Evolutionary conservation across 2,329 filamentous ascomycete species (phyloP).

Genomic region (Macrophomina pseudophaseolina): DNA sequence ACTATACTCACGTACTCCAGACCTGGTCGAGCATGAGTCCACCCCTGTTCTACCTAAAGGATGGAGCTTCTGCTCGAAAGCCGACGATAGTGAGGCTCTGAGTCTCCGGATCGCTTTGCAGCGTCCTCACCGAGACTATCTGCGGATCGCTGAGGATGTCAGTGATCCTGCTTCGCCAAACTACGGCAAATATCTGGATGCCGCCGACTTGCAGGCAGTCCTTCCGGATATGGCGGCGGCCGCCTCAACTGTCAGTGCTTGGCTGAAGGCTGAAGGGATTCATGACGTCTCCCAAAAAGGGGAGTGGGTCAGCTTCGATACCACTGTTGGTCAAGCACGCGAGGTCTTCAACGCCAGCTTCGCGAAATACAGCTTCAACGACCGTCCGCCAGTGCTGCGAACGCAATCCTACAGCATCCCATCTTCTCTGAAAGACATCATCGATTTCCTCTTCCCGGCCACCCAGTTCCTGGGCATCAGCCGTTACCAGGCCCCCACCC

Average conservation of each 20-base stretch:
- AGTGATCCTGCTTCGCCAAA: conserved; percentile 43
- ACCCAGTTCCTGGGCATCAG: conserved; percentile 54
- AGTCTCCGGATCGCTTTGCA: conserved; percentile 24
- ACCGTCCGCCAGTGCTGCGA: conserved; percentile 46
- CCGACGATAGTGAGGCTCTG: conserved; percentile 6
- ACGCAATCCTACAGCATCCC: conserved; percentile 50
- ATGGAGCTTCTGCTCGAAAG: not conserved
- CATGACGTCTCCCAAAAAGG: conserved; percentile 46
- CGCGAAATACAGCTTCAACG: conserved; percentile 50
- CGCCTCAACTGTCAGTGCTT: conserved; percentile 44
- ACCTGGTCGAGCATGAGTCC: conserved; percentile 14
- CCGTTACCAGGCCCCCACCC: not conserved
- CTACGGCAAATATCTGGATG: conserved; percentile 54
- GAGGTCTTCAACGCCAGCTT: conserved; percentile 57
- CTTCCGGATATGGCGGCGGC: conserved; percentile 43
- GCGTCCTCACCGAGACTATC: conserved; percentile 21
- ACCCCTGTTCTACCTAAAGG: not conserved
- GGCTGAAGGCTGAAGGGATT: conserved; percentile 52
- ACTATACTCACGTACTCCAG: not conserved
- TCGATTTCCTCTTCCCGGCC: conserved; percentile 59
- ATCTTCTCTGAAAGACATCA: conserved; percentile 43
- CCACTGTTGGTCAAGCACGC: conserved; percentile 50
- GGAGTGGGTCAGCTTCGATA: conserved; percentile 49
- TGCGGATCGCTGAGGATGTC: conserved; percentile 26
- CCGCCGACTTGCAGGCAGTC: conserved; percentile 43